Percentiles rank a stretch among this genome's conserved stretches.
Evolutionary conservation across 495 filamentous ascomycete species (phyloP).

Genomic region (Tuber magnatum): DNA sequence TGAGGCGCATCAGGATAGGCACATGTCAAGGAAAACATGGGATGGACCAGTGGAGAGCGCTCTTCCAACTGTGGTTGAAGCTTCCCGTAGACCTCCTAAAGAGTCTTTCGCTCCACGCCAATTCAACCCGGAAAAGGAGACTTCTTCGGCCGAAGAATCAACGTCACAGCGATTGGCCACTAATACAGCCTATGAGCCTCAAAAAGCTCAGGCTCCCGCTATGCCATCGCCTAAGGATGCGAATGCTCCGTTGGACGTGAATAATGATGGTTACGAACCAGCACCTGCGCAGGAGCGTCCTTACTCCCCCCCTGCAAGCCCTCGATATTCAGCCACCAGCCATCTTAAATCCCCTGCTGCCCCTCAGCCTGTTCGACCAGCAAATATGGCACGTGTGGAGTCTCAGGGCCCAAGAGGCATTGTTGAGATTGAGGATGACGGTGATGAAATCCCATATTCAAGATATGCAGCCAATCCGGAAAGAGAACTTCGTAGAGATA

Average conservation of each 20-base stretch:
- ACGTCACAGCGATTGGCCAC: background rate
- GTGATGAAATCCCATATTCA: constrained; percentile 25
- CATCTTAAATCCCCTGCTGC: constrained; percentile 37
- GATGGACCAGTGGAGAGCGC: background rate
- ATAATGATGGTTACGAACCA: background rate
- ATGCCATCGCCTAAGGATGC: constrained; percentile 28
- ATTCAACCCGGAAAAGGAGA: background rate
- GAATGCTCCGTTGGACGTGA: constrained; percentile 9
- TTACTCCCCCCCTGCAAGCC: constrained; percentile 30
- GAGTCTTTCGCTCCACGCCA: background rate
- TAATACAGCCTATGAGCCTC: background rate
- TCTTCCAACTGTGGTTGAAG: constrained; percentile 18
- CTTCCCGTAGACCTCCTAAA: constrained; percentile 26
- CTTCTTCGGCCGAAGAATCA: background rate
- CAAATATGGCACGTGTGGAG: constrained; percentile 40
- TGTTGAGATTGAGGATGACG: constrained; percentile 28
- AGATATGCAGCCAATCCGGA: constrained; percentile 22
- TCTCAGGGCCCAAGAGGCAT: constrained; percentile 35
- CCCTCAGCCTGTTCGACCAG: constrained; percentile 38
- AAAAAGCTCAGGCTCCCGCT: constrained; percentile 9
- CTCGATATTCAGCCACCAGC: constrained; percentile 35
- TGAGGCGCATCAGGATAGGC: constrained; percentile 13
- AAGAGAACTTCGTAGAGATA: constrained; percentile 14
- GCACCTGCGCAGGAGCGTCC: constrained; percentile 16
- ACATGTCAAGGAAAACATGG: background rate